Conservation (phyloP, 495 filamentous ascomycete genomes). For the Penicillium longicatenatum region DNA sequence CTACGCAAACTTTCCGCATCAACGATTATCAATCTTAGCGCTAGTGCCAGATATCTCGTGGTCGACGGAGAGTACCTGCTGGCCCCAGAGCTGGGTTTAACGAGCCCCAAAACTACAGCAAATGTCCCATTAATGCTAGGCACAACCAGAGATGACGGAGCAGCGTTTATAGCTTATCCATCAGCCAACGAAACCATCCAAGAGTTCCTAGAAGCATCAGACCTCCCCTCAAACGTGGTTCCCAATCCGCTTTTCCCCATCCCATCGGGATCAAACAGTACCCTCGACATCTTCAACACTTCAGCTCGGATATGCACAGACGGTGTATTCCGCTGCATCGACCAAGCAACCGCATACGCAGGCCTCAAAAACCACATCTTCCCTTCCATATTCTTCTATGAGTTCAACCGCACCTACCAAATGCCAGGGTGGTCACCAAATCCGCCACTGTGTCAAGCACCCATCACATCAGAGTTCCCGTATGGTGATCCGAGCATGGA, state of each 20-base stretch:
- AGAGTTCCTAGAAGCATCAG: constrained; percentile 13
- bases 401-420: constrained; percentile 33
- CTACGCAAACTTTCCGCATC: constrained; percentile 40
- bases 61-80: constrained; percentile 25
- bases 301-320: constrained; percentile 27
- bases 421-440: constrained; percentile 31
- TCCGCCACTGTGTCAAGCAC: constrained; percentile 25
- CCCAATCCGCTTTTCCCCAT: constrained; percentile 20
- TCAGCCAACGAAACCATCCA: constrained; percentile 9
- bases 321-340: constrained; percentile 31
- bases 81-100: constrained; percentile 16
- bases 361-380: constrained; percentile 22
- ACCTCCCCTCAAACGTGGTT: constrained; percentile 10
- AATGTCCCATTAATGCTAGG: constrained; percentile 24
- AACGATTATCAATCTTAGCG: constrained; percentile 28
- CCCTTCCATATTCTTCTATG: constrained; percentile 28
- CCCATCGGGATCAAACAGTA: constrained; percentile 22
- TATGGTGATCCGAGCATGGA: constrained; percentile 27
- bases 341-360: constrained; percentile 28
- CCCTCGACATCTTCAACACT: constrained; percentile 31
- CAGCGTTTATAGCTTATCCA: constrained; percentile 29
- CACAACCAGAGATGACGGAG: constrained; percentile 28
- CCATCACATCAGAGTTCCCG: constrained; percentile 19
- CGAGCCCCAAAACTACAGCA: constrained; percentile 11
- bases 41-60: constrained; percentile 23